A percentile compares a stretch with the other conserved stretches of the same genome.
phyloP scores from a whole-genome alignment of 2,329 filamentous ascomycete species.

The Lizonia empirigonia region DNA sequence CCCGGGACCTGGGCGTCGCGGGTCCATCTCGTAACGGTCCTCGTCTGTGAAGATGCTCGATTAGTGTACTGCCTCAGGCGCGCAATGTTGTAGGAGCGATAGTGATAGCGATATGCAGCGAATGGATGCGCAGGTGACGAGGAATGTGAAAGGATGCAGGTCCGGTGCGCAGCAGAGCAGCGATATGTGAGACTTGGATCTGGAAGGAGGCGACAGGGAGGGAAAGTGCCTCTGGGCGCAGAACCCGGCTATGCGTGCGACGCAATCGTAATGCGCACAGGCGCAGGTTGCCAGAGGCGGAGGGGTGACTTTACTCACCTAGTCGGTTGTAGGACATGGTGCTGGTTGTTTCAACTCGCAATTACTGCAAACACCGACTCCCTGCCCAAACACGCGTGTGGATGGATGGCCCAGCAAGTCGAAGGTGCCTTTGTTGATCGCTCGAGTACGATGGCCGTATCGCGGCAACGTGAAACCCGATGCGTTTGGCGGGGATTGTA shows the following conservation, averaged over 20 bases:
- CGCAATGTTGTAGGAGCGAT: conserved; percentile 20
- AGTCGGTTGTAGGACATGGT: conserved; percentile 47
- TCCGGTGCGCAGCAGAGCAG: conserved; percentile 10
- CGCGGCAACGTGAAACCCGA: conserved; percentile 38
- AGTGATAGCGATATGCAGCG: conserved; percentile 11
- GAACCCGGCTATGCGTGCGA: conserved; percentile 16
- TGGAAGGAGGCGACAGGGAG: conserved; percentile 11
- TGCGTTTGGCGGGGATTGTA: conserved; percentile 34
- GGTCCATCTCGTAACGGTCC: conserved; percentile 55
- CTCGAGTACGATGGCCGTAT: conserved; percentile 20
- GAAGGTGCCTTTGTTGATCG: conserved; percentile 29
- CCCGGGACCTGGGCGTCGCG: conserved; percentile 52
- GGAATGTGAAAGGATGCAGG: conserved; percentile 12
- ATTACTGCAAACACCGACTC: conserved; percentile 25
- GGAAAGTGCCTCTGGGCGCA: conserved; percentile 22
- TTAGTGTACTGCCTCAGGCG: conserved; percentile 26
- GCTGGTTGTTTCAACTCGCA: conserved; percentile 17
- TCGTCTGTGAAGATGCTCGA: conserved; percentile 28
- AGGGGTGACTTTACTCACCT: conserved; percentile 36
- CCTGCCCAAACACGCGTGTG: conserved; percentile 24
- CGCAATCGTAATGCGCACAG: conserved; percentile 17
- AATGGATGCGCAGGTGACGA: conserved; percentile 18
- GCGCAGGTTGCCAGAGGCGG: conserved; percentile 12
- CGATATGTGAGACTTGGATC: conserved; percentile 3
- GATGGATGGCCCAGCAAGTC: conserved; percentile 20